phyloP scores from a whole-genome alignment of 2,329 filamentous ascomycete genomes.

The Aspergillus intermedius region DNA sequence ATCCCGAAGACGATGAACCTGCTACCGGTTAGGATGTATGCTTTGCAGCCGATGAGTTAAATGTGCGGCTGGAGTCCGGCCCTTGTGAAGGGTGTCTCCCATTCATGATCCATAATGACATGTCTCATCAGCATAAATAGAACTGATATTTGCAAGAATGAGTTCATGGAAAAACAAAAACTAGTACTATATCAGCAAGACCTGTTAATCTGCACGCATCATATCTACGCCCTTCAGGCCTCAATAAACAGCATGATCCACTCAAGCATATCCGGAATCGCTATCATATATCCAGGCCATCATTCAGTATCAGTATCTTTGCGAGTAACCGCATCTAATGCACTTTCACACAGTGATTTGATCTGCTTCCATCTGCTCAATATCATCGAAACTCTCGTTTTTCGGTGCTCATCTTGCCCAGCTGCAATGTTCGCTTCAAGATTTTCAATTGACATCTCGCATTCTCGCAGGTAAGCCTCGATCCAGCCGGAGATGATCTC shows the following conservation, averaged over 20 bases:
- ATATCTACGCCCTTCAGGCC: too few species aligned
- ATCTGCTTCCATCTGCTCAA: conserved; percentile 30
- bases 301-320: background rate
- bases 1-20: conserved; percentile 58
- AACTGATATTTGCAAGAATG: too few species aligned
- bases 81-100: too few species aligned
- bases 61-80: too few species aligned
- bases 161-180: too few species aligned
- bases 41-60: conserved; percentile 50
- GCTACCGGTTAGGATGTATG: conserved; percentile 72
- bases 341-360: conserved; percentile 17
- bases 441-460: conserved; percentile 10
- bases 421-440: conserved; percentile 3
- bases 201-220: too few species aligned
- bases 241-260: too few species aligned
- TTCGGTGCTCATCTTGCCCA: conserved; percentile 3
- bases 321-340: conserved; percentile 3
- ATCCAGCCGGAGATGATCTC: conserved; percentile 22
- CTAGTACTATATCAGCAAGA: too few species aligned
- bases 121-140: too few species aligned
- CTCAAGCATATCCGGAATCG: too few species aligned
- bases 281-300: background rate
- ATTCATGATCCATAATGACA: too few species aligned
- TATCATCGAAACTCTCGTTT: conserved; percentile 13
- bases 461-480: conserved; percentile 20